Evolutionary conservation across 768 basidiomycete species (phyloP), one percentile per base, ranked within the genome.

Genomic region (Mycena kentingensis): DNA sequence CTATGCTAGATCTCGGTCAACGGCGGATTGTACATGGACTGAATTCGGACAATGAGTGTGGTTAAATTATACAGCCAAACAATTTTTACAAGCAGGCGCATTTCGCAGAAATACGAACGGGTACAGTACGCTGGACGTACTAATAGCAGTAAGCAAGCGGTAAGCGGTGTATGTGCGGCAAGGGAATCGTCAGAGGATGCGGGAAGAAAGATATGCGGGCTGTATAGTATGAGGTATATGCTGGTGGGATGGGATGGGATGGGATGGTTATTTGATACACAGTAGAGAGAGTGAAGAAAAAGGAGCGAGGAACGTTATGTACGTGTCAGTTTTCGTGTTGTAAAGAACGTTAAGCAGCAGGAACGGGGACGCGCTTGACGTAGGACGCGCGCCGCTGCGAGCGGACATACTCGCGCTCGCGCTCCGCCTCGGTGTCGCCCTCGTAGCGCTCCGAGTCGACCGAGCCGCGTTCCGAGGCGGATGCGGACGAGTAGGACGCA

Each of bases 371-470:
- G n/a, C n/a, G n/a, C n/a, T n/a, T n/a, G n/a, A n/a, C n/a, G n/a
- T n/a, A n/a, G n/a, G n/a, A n/a, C n/a, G n/a, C n/a, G n/a, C n/a
- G n/a, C n/a, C n/a, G n/a, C n/a, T n/a, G n/a, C n/a, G n/a, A n/a
- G n/a, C n/a, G n/a, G n/a, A n/a, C n/a, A n/a, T n/a, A n/a, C n/a
- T n/a, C n/a, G n/a, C n/a, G n/a, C n/a, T n/a, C n/a, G n/a, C n/a
- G n/a, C n/a, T 55, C 58, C 18, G 35, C 50, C 51, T 60, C 58
- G 25, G 43, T 49, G 39, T 60, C 58, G 44, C 54, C 58, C 37
- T 52, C 18, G 26, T 60, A 60, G 25, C 44, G 34, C 37, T 46
- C 48, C 19, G 52, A 58, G 16, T 55, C 54, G n/a, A 50, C 44
- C 1, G 58, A 59, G 26, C 29, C 41, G 24, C 53, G 50, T 1